Evolutionary conservation across 73 alveolate genomes (phyloP).

Genomic region (Paramecium sonneborni): DNA sequence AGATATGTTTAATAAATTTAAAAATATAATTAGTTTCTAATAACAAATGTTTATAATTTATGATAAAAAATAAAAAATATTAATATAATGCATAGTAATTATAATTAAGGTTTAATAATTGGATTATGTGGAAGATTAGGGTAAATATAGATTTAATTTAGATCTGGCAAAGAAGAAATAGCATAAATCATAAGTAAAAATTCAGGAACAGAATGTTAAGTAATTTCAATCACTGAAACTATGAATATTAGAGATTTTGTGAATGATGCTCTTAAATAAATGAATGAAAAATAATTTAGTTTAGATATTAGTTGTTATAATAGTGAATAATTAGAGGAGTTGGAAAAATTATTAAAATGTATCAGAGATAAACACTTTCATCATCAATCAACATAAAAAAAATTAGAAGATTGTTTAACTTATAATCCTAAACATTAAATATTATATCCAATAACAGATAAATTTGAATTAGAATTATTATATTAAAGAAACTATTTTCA

Average conservation of each 20-base stretch:
- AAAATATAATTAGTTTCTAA: no score
- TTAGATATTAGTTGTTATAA: not conserved
- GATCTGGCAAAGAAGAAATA: not conserved
- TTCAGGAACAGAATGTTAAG: not conserved
- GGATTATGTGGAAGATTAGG: conserved; percentile 45
- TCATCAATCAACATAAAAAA: not conserved
- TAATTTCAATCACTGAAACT: not conserved
- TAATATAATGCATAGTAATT: not conserved
- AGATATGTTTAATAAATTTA: no score
- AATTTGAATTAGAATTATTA: conserved; percentile 1
- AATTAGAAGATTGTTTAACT: not conserved
- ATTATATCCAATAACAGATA: not conserved
- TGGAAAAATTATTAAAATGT: not conserved
- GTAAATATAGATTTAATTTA: not conserved
- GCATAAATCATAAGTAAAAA: not conserved
- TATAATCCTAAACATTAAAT: not conserved
- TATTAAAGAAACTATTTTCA: conserved; percentile 70
- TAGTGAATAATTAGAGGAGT: not conserved
- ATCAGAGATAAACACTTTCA: not conserved
- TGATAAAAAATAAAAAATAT: not conserved
- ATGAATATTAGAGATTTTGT: not conserved
- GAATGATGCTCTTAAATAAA: not conserved
- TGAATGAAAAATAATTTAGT: not conserved
- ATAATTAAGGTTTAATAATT: conserved; percentile 33
- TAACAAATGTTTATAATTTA: no score